Base-by-base conservation (phyloP, 768 basidiomycete genomes). In the Termitomyces sp. region DNA sequence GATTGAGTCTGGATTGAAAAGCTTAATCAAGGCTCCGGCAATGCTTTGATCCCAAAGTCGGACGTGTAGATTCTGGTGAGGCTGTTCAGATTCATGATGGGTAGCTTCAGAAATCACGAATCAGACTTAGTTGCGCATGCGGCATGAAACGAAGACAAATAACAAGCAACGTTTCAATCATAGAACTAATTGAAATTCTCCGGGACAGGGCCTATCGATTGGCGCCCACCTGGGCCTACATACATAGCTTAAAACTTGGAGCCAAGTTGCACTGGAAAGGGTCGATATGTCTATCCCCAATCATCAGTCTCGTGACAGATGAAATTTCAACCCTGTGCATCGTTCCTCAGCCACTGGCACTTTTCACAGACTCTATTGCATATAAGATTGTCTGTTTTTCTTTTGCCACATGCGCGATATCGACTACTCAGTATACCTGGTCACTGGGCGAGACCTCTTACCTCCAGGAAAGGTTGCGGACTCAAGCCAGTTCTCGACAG, bases 401-500 rank as follows among this genome's bases (percentile, higher is more conserved):
- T 44, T 48, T n/a, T 40, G 65, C 23, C 40, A 5, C 16, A 64
- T 64, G 63, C 41, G 20, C n/a, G 41, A 41, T 7, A 69, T 86
- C 43, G 85, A 91, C 65, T 87, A 86, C 65, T 85, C 89, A 0
- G 71, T 97, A 10, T 98, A 96, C 70, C 82, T 96, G 44, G 95
- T 97, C 7, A 95, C 94, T 0, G 91, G 90, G 16, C 78, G 94
- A 56, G 80, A 86, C 23, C 73, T 93, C 0, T 77, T 96, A 5
- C 92, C 93, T 10, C 74, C 79, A 23, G 87, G 85, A 68, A 92
- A 89, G 80, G 92, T 89, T 70, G 18, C 12, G 7, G 18, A 30
- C 54, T n/a, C 5, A 20, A 20, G 20, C 18, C 14, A 35, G 44
- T 56, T 50, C 6, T 43, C 13, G 35, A 54, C 36, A 10, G n/a